Evolutionary conservation across 257 asterid species (phyloP).

Genomic region (Solanum bulbocastanum): DNA sequence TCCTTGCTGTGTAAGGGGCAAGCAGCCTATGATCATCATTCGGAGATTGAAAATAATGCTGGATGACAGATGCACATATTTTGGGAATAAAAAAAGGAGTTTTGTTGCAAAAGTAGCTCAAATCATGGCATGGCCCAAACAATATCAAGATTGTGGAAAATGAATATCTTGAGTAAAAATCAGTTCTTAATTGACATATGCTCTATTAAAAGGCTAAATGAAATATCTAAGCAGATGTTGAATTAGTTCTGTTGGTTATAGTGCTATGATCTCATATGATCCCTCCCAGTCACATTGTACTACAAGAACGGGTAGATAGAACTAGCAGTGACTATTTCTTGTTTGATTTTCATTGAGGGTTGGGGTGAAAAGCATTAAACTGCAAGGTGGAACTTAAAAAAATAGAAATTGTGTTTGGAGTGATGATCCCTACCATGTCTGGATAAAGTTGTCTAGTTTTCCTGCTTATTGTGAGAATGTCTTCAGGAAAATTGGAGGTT

Average conservation of each 20-base stretch:
- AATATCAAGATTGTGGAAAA: background rate
- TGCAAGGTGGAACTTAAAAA: background rate
- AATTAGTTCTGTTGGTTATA: background rate
- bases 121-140: background rate
- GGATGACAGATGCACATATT: background rate
- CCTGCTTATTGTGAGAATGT: background rate
- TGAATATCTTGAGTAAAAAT: background rate
- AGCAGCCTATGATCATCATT: background rate
- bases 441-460: background rate
- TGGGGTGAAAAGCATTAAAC: background rate
- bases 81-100: background rate
- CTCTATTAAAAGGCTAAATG: background rate
- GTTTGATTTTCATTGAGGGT: background rate
- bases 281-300: background rate
- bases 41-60: background rate
- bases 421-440: background rate
- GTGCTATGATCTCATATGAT: background rate
- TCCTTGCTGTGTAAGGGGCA: background rate
- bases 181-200: background rate
- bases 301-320: background rate
- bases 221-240: background rate
- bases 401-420: background rate
- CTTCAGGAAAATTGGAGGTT: background rate
- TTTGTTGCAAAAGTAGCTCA: background rate
- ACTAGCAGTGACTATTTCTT: background rate